A percentile compares a stretch with the other conserved stretches of the same genome.
These are phyloP conservation scores for Leccinellum rugosiceps DNA, from an alignment of 768 basidiomycete genomes.

Conservation along the genomic window DNA sequence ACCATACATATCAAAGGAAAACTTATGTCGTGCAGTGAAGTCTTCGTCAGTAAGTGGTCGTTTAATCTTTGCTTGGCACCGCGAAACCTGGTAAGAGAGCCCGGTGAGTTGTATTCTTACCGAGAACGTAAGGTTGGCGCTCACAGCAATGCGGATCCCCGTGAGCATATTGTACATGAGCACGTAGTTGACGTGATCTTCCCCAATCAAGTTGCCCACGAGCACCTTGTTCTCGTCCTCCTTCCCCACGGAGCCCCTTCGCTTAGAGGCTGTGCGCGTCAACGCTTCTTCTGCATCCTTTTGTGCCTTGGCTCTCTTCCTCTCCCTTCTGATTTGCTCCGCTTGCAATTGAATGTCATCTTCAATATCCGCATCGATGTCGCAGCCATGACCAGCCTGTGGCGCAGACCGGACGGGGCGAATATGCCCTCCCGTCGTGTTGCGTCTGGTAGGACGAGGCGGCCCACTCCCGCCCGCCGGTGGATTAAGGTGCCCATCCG, in stretches of 20 bases:
- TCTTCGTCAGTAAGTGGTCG: conserved; percentile 82
- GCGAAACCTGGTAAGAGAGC: conserved; percentile 64
- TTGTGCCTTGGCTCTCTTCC: conserved; percentile 70
- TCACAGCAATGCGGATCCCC: conserved; percentile 90
- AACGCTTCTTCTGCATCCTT: conserved; percentile 60
- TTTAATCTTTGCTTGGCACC: conserved; percentile 94
- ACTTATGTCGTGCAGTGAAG: conserved; percentile 88
- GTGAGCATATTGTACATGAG: conserved; percentile 99
- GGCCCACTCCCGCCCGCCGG: conserved; percentile 29
- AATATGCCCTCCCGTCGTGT: conserved; percentile 62
- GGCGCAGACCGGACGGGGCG: conserved; percentile 28
- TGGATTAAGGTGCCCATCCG: conserved; percentile 54
- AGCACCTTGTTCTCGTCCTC: conserved; percentile 57
- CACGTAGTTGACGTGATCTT: conserved; percentile 97
- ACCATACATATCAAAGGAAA: conserved; percentile 90
- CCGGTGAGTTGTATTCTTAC: conserved; percentile 1
- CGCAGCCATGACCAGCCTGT: conserved; percentile 36
- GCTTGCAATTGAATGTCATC: conserved; percentile 83
- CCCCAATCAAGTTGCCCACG: conserved; percentile 96
- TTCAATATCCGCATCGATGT: conserved; percentile 38
- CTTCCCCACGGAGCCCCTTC: conserved; percentile 20
- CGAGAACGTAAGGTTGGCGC: conserved; percentile 24
- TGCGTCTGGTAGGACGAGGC: conserved; percentile 52
- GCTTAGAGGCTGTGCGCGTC: conserved; percentile 32
- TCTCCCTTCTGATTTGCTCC: conserved; percentile 79